A percentile compares a stretch with the other conserved stretches of the same genome.
Conservation (phyloP, 2,329 filamentous ascomycete species). For the Nigrospora sphaerica region DNA sequence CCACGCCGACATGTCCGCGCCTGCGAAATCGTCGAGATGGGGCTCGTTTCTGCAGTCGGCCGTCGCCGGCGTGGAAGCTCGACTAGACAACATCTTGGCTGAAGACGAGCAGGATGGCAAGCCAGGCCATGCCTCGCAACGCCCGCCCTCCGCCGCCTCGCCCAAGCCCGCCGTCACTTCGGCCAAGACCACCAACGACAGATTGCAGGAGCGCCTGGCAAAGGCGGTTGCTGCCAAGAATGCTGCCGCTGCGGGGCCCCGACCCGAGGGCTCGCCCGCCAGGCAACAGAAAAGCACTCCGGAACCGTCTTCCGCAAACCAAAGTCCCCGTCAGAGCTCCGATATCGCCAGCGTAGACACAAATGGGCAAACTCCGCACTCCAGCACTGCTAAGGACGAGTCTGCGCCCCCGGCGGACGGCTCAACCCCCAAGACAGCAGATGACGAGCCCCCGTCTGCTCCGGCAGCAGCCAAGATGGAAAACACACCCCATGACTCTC, state of each 20-base stretch:
- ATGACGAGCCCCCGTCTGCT: not conserved
- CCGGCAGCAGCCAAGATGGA: constrained; percentile 1
- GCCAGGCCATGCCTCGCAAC: constrained; percentile 25
- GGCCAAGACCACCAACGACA: constrained; percentile 67
- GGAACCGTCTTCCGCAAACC: constrained; percentile 22
- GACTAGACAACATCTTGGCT: constrained; percentile 83
- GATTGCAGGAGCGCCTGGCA: constrained; percentile 82
- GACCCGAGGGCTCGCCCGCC: constrained; percentile 34
- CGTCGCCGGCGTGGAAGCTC: constrained; percentile 88
- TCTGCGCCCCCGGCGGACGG: not conserved
- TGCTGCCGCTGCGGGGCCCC: constrained; percentile 24
- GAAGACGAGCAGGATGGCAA: constrained; percentile 58
- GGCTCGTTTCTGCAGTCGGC: constrained; percentile 80
- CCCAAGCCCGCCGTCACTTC: constrained; percentile 25
- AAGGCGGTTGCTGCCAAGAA: constrained; percentile 75
- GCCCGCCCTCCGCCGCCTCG: constrained; percentile 15
- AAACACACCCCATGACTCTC: constrained; percentile 2
- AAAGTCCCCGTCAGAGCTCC: constrained; percentile 34
- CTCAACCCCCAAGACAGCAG: not conserved
- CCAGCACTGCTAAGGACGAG: constrained; percentile 14
- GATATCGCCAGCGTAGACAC: constrained; percentile 20
- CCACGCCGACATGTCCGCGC: constrained; percentile 35
- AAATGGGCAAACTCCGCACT: constrained; percentile 8
- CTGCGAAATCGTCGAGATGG: constrained; percentile 58
- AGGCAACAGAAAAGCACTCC: constrained; percentile 25